phyloP scores from a whole-genome alignment of 2,329 filamentous ascomycete genomes.

The Phialophora tarda region DNA sequence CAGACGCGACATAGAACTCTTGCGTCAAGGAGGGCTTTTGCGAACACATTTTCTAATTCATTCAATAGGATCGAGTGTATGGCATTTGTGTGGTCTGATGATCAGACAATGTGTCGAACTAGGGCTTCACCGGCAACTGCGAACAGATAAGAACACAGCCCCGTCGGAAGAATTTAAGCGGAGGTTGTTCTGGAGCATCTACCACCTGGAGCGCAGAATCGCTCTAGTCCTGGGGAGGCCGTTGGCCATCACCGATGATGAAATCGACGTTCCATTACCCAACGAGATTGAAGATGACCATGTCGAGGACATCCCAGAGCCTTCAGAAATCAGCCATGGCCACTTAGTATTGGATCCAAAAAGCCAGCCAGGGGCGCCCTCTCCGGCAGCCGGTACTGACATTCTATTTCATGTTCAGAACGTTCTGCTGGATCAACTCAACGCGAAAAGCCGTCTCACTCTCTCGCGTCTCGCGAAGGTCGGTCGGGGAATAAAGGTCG shows the following conservation, averaged over 20 bases:
- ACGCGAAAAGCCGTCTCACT: slow-evolving; percentile 21
- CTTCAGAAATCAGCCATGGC: not conserved
- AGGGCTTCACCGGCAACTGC: slow-evolving; percentile 21
- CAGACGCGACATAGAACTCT: not conserved
- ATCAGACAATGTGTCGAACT: slow-evolving; percentile 27
- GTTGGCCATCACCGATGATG: slow-evolving; percentile 23
- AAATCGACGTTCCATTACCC: slow-evolving; percentile 22
- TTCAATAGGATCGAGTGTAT: slow-evolving; percentile 20
- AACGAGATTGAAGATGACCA: slow-evolving; percentile 15
- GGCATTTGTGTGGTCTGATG: slow-evolving; percentile 25
- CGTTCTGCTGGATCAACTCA: slow-evolving; percentile 20
- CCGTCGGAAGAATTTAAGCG: slow-evolving; percentile 16
- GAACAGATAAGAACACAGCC: slow-evolving; percentile 1
- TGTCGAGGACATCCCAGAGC: not conserved
- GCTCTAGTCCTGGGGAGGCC: slow-evolving; percentile 23
- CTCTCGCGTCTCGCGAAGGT: slow-evolving; percentile 15
- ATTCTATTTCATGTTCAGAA: slow-evolving; percentile 19
- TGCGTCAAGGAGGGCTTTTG: too few relatives aligned
- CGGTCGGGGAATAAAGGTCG: not conserved
- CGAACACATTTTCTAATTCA: not conserved
- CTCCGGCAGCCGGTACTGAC: not conserved
- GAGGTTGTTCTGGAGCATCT: slow-evolving; percentile 23
- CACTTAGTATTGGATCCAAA: not conserved
- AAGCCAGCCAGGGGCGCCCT: not conserved
- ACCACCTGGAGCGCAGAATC: slow-evolving; percentile 23